Percentiles rank a stretch among this genome's conserved stretches.
Evolutionary conservation across 768 basidiomycete species (phyloP).

Genomic region (Epithele typhae): DNA sequence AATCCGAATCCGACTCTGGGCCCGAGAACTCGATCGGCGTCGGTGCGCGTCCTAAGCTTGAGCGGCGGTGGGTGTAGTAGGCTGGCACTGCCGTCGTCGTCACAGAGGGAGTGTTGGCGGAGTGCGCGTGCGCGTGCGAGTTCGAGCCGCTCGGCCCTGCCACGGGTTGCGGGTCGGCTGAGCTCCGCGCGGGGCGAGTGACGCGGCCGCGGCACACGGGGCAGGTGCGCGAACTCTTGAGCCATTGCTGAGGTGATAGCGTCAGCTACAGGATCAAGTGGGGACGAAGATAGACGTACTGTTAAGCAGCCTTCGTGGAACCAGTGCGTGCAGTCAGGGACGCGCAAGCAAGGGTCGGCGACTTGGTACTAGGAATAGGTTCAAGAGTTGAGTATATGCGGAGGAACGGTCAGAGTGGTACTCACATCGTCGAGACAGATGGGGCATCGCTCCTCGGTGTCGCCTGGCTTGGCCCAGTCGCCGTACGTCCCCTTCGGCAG

Average conservation of each 20-base stretch:
- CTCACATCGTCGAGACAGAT: constrained; percentile 83
- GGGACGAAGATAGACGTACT: constrained; percentile 36
- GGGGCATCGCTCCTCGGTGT: constrained; percentile 72
- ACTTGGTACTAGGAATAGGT: constrained; percentile 52
- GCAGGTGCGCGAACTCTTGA: constrained; percentile 69
- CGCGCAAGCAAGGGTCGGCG: constrained; percentile 58
- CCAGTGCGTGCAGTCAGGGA: constrained; percentile 75
- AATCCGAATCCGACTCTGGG: no score
- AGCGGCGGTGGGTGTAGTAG: no score
- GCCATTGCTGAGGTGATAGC: constrained; percentile 62
- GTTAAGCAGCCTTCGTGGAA: constrained; percentile 72
- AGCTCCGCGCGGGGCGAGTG: not conserved
- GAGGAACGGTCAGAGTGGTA: constrained; percentile 13
- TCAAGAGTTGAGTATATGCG: not conserved
- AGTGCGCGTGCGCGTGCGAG: no score
- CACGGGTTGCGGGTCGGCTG: not conserved
- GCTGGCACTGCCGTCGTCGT: not conserved
- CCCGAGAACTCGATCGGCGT: no score
- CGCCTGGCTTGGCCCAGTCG: constrained; percentile 57
- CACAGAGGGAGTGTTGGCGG: no score
- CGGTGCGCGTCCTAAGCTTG: no score
- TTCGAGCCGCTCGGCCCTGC: constrained; percentile 7
- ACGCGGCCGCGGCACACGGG: constrained; percentile 76
- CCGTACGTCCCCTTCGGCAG: constrained; percentile 60
- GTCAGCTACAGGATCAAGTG: not conserved